A percentile compares a stretch with the other conserved stretches of the same genome.
Evolutionary conservation across 176 grass and related monocot species (phyloP).

Genomic region (Lolium perenne): DNA sequence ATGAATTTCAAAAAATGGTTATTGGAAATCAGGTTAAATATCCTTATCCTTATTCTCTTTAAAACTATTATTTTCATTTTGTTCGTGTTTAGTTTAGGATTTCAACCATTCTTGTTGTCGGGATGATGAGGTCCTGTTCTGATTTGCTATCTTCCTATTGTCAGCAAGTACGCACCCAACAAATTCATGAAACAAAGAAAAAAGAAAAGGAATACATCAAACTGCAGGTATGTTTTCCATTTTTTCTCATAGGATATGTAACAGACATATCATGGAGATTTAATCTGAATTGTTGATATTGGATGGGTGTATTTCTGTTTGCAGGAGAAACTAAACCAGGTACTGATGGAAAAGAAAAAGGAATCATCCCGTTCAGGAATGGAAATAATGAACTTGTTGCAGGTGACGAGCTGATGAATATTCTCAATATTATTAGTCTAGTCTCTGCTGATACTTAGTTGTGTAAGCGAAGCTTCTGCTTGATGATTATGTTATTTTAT

Average conservation of each 20-base stretch:
- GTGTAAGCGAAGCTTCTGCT: neutral
- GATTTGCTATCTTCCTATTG: slow-evolving; percentile 40
- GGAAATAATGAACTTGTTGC: slow-evolving; percentile 98
- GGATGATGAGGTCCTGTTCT: slow-evolving; percentile 1
- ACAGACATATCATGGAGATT: slow-evolving; percentile 14
- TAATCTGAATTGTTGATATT: slow-evolving; percentile 12
- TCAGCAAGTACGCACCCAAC: slow-evolving; percentile 96
- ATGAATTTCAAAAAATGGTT: slow-evolving; percentile 99
- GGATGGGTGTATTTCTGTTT: slow-evolving; percentile 37
- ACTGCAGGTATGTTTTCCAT: slow-evolving; percentile 70
- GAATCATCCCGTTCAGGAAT: slow-evolving; percentile 95
- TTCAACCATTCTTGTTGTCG: neutral
- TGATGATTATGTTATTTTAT: slow-evolving; percentile 39
- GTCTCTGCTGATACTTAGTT: neutral
- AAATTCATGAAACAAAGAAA: slow-evolving; percentile 99
- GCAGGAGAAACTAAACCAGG: slow-evolving; percentile 94
- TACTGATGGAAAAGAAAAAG: slow-evolving; percentile 96
- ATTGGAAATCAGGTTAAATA: slow-evolving; percentile 94
- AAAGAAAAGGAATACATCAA: slow-evolving; percentile 99
- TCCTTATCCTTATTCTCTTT: neutral
- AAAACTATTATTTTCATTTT: slow-evolving; percentile 14
- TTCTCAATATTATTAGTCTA: slow-evolving; percentile 30
- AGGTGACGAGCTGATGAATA: slow-evolving; percentile 58
- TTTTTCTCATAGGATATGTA: neutral
- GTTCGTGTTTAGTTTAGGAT: neutral